phyloP scores from a whole-genome alignment of 352 stramenopile species.

The Phytophthora citrophthora region DNA sequence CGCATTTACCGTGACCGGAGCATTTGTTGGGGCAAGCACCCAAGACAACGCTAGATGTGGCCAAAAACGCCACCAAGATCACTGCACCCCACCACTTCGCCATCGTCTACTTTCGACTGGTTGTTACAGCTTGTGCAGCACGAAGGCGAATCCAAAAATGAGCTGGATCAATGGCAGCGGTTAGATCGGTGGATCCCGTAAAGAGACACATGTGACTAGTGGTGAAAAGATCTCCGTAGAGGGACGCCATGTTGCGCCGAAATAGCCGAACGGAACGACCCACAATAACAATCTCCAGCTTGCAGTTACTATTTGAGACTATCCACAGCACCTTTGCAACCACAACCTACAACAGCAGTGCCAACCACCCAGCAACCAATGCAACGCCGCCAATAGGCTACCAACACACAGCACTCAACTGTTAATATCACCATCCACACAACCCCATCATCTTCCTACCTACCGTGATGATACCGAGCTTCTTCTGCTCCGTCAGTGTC shows the following conservation, averaged over 20 bases:
- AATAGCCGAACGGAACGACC: too few species aligned
- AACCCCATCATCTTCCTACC: not conserved
- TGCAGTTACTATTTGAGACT: too few species aligned
- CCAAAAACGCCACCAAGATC: constrained; percentile 45
- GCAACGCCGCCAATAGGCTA: constrained; percentile 76
- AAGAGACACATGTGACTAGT: constrained; percentile 23
- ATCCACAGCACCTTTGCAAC: not conserved
- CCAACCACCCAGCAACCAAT: constrained; percentile 75
- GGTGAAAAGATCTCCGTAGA: constrained; percentile 10
- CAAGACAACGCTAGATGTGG: constrained; percentile 32
- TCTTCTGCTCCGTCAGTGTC: constrained; percentile 75
- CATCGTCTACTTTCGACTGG: constrained; percentile 7
- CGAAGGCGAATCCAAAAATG: constrained; percentile 29
- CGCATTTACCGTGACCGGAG: constrained; percentile 66
- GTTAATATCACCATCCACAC: constrained; percentile 6
- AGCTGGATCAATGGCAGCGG: not conserved
- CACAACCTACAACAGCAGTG: constrained; percentile 59
- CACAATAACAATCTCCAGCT: too few species aligned
- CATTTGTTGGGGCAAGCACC: constrained; percentile 67
- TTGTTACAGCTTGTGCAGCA: constrained; percentile 4
- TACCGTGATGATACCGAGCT: constrained; percentile 82
- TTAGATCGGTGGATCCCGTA: constrained; percentile 12
- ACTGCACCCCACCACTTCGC: constrained; percentile 42
- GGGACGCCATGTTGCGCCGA: not conserved
- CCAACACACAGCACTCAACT: not conserved